Evolutionary conservation across 805 yeast species (phyloP), one percentile per base, ranked within the genome.

Genomic region (Kluyveromyces aestuarii): DNA sequence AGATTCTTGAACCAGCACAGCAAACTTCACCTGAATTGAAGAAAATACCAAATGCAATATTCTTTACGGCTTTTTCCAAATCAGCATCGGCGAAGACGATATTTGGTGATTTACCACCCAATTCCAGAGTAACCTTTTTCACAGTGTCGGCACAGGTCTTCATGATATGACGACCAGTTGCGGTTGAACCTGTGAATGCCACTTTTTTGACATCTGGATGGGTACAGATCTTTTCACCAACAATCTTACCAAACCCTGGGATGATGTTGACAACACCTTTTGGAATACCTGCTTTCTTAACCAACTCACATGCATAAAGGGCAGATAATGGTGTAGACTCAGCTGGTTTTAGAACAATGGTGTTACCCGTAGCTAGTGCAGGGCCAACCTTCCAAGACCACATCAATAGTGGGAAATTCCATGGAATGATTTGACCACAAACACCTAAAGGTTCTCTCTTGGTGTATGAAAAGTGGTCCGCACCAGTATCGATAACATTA

Each of bases 21-120:
- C 96, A 88, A 51, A 86, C 90, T 72, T 88, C 96, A 72, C 96
- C 96, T 50, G 95, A 82, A 72, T 88, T 88, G 76, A 76, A 85
- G 72, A 82, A 81, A 55, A 87, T 86, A 71, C 95, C 95, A 46
- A 76, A 72, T 51, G 86, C 76, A 55, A 86, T 75, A 64, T 76
- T 76, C 58, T 77, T 76, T 45, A 88, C 83, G 48, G 93, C 80
- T 48, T 73, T 72, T 37, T 76, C 75, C 49, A 84, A 62, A 61
- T 85, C 80, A 46, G 88, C 88, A 63, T 87, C 95, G 52, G 78
- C 75, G 60, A 87, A 82, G 46, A 87, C 84, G 59, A 87, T 84
- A 66, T 85, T 86, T 64, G 95, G 90, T 52, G 93, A 87, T 69
- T 87, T 87, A 67, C 96, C 96, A 63, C 96, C 96, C 59, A 86